These are phyloP conservation scores for Metarhizium robertsii DNA, from an alignment of 2,329 filamentous ascomycete species.

Conservation along the genomic window DNA sequence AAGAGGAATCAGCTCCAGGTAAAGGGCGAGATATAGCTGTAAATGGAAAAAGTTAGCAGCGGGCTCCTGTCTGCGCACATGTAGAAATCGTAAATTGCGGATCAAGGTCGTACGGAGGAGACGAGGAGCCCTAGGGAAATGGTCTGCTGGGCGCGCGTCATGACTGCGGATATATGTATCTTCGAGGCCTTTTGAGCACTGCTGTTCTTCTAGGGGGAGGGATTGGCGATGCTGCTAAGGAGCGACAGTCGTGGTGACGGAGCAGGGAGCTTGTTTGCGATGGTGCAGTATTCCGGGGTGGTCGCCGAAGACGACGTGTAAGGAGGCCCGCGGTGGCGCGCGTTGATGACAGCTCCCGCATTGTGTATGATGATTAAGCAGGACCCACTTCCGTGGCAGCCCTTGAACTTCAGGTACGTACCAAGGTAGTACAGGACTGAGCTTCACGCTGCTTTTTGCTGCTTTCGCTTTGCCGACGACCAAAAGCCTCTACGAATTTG, in stretches of 20 bases:
- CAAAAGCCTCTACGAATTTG: no score
- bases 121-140: conserved; percentile 80
- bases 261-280: conserved; percentile 1
- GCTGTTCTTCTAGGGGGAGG: neutral
- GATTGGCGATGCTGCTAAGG: conserved; percentile 7
- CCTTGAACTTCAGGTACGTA: neutral
- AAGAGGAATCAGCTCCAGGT: conserved; percentile 73
- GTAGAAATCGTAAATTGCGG: neutral
- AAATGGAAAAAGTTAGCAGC: conserved; percentile 2
- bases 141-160: conserved; percentile 93
- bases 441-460: no score
- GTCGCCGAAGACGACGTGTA: neutral
- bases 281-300: neutral
- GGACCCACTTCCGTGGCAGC: neutral
- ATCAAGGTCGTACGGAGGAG: conserved; percentile 59
- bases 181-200: neutral
- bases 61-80: conserved; percentile 12
- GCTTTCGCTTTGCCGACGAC: no score
- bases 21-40: conserved; percentile 87
- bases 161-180: conserved; percentile 32
- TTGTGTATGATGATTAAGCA: conserved; percentile 4
- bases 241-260: conserved; percentile 8
- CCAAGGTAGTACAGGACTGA: neutral
- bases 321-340: conserved; percentile 1
- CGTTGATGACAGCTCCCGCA: conserved; percentile 3